Conservation (phyloP, 1,139 yeast species). For the Protomyces gravidus region DNA sequence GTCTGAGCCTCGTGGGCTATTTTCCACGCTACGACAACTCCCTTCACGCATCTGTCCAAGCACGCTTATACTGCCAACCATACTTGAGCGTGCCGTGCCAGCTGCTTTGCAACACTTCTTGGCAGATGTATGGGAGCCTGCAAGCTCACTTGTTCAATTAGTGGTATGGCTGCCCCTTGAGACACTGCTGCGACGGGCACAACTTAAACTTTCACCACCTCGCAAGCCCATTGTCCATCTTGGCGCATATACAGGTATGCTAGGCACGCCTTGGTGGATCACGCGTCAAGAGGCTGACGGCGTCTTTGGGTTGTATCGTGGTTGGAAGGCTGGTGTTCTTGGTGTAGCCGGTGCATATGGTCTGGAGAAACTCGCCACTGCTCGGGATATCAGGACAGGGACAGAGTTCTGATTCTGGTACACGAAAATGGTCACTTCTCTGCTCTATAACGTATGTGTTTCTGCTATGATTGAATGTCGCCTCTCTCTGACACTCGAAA, state of each 20-base stretch:
- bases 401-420: constrained; percentile 15
- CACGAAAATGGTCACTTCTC: too few species aligned
- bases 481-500: constrained; percentile 5
- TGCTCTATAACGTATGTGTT: not conserved
- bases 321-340: constrained; percentile 26
- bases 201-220: constrained; percentile 50
- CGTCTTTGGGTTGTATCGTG: constrained; percentile 27
- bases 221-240: constrained; percentile 40
- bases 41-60: constrained; percentile 53
- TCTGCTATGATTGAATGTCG: not conserved
- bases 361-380: constrained; percentile 18
- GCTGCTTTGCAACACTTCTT: constrained; percentile 62
- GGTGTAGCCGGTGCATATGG: constrained; percentile 26
- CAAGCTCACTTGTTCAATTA: constrained; percentile 61
- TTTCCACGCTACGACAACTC: constrained; percentile 42
- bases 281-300: constrained; percentile 34
- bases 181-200: constrained; percentile 77
- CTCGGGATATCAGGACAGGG: constrained; percentile 6
- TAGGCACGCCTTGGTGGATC: constrained; percentile 51
- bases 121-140: constrained; percentile 52
- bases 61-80: constrained; percentile 51
- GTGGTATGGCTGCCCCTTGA: constrained; percentile 81
- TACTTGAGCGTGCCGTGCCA: constrained; percentile 59
- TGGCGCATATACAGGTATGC: constrained; percentile 51
- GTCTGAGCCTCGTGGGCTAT: constrained; percentile 37